Conservation (phyloP, 768 basidiomycete species). For the Sutorius australiensis region DNA sequence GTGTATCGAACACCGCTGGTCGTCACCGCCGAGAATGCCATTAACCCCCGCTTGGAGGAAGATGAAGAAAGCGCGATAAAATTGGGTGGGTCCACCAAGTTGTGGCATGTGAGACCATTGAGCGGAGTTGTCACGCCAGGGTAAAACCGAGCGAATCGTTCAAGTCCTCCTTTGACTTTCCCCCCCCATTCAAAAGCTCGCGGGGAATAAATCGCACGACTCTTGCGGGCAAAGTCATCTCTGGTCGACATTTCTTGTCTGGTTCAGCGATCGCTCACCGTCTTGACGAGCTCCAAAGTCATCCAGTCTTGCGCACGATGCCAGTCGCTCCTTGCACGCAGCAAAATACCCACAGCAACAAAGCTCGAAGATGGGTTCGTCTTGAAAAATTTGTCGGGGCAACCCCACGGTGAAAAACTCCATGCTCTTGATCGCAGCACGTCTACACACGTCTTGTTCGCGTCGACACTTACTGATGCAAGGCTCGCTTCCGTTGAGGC, state of each 20-base stretch:
- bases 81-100: background rate
- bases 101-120: conserved; percentile 12
- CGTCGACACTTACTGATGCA: conserved; percentile 23
- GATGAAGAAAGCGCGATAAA: background rate
- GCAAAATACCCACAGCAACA: conserved; percentile 6
- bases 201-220: conserved; percentile 2
- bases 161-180: background rate
- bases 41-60: background rate
- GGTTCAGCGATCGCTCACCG: conserved; percentile 3
- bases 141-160: conserved; percentile 3
- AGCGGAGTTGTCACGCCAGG: conserved; percentile 20
- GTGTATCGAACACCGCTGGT: background rate
- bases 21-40: background rate
- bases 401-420: conserved; percentile 28
- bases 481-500: conserved; percentile 14
- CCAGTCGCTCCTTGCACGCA: background rate
- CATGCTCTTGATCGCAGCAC: conserved; percentile 19
- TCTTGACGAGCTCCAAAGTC: conserved; percentile 9
- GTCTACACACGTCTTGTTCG: conserved; percentile 18
- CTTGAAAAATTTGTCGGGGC: conserved; percentile 9
- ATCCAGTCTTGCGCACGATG: background rate
- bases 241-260: background rate
- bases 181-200: background rate
- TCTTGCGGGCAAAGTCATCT: conserved; percentile 7
- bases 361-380: background rate